phyloP scores from a whole-genome alignment of 257 asterid species.

The Nicotiana attenuata region DNA sequence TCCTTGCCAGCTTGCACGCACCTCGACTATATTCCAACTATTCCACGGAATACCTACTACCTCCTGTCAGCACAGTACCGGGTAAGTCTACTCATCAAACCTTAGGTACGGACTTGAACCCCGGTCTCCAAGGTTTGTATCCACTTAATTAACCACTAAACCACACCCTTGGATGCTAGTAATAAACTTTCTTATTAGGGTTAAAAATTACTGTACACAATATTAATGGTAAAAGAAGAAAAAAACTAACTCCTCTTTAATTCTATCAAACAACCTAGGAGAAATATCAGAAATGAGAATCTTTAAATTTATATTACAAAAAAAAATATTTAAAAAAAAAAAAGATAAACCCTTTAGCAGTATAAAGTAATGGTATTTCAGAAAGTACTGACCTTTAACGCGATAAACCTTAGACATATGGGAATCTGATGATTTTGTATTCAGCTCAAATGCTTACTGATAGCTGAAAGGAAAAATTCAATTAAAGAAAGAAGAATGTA shows the following conservation, averaged over 20 bases:
- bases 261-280: background rate
- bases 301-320: background rate
- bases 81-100: background rate
- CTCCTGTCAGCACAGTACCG: background rate
- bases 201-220: no score
- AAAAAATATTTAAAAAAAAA: no score
- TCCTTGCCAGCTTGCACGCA: background rate
- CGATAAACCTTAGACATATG: background rate
- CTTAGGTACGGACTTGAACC: background rate
- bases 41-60: no score
- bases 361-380: background rate
- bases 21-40: background rate
- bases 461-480: background rate
- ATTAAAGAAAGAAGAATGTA: background rate
- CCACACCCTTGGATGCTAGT: background rate
- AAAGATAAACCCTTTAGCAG: background rate
- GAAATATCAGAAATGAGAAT: background rate
- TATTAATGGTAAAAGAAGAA: background rate
- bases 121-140: background rate
- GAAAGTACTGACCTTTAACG: slow-evolving; percentile 6
- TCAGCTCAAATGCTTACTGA: background rate
- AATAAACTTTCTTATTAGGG: background rate
- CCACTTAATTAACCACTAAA: background rate
- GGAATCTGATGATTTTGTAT: no score
- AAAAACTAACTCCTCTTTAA: background rate